Evolutionary conservation across 805 yeast genomes (phyloP), one percentile per base, ranked within the genome.

Genomic region (Yarrowia divulgata): DNA sequence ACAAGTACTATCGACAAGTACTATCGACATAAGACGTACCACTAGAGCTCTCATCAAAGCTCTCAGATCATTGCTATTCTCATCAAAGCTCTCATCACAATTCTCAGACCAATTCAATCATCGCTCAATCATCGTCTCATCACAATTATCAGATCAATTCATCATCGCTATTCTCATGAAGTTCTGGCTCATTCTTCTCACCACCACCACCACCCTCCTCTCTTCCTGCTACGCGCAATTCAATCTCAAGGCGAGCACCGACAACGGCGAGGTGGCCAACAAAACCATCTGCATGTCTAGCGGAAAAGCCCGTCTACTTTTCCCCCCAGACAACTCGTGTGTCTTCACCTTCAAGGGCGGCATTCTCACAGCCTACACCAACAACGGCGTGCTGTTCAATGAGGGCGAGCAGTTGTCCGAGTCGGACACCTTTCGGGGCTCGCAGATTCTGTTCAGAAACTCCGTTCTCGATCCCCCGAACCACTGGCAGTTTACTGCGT

Each of bases 291-390:
- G 48, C 39, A 42, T 42, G 37, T 9, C 45, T 23, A 39, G 13
- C 7, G 48, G 48, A 16, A 40, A 40, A 10, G 63, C 23, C 13
- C 3, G 29, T 10, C 10, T 57, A 16, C 3, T 10, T 2, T 40
- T 40, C 6, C 63, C 48, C 0, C 48, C 63, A 23, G 48, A 23
- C 9, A 57, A 40, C n/a, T 23, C 48, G 29, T 57, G 63, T n/a
- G 63, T 57, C 4, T 57, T 57, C 10, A 23, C 46, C 8, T 57
- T 57, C 29, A 19, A 48, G n/a, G 63, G 63, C 2, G 63, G 63
- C 16, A 57, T 57, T 29, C 48, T 57, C 1, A 57, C 63, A 3
- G 16, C 48, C 0, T 57, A 40, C 29, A n/a, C 35, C 8, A 40
- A 34, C 29, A 8, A 57, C 13, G 63, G 63, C 19, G 12, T 57